Evolutionary conservation across 2,329 filamentous ascomycete genomes (phyloP), one percentile per base, ranked within the genome.

Genomic region (Aspergillus hiratsukae): DNA sequence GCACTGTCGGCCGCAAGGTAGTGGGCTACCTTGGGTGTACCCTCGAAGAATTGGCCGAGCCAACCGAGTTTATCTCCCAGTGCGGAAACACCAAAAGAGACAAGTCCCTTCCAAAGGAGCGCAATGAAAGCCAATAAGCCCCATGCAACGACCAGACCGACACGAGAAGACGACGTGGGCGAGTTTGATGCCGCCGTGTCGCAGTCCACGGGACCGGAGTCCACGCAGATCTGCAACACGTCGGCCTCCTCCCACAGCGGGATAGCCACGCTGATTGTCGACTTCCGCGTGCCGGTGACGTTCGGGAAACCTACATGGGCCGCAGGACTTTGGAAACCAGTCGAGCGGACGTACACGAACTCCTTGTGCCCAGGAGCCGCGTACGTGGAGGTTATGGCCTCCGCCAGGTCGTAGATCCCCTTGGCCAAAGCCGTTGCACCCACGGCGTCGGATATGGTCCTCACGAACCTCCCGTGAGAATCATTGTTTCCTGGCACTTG

Each of bases 401-500:
- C 37, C 19, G 55, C 59, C 45, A 65, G 43, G 41, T 64, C 61
- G 48, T 52, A 57, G 51, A 58, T 35, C 17, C 58, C 52, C 52
- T 59, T 61, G n/a, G 58, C 50, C 41, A 61, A 35, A 10, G 57
- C 40, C 11, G 59, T 60, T 43, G 57, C 49, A 48, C 49, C 54
- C 31, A 64, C 52, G 11, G 64, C 53, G 52, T 57, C 56, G 48
- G 51, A 51, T 21, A 65, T 48, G 43, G 61, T 59, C 37, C 48
- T 53, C 48, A 61, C 19, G 57, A 65, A 62, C 14, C 54, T 46
- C 46, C 66, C 60, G 17, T 57, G 49, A 41, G 64, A 64, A 49
- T 53, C 49, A 48, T 60, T 62, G 35, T 63, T 43, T 17, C 64
- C 62, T 11, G 64, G 64, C 28, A 66, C 58, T 9, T 59, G 61